Conservation (phyloP, 352 stramenopile genomes). For the Pythium angustatum region DNA sequence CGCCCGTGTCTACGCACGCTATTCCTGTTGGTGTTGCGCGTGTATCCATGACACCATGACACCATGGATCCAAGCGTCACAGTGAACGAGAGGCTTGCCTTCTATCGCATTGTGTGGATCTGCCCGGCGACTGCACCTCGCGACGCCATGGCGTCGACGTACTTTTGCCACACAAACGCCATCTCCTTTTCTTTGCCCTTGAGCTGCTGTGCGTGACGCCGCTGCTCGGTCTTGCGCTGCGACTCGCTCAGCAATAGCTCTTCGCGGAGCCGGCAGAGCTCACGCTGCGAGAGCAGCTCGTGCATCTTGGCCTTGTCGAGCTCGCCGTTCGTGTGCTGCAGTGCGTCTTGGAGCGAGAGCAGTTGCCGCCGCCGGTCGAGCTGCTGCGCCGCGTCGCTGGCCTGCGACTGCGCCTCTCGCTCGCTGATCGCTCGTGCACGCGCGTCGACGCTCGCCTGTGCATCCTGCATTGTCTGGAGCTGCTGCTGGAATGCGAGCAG, state of each 20-base stretch:
- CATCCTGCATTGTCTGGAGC: constrained; percentile 7
- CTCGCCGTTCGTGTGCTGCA: constrained; percentile 30
- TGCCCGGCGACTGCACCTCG: not conserved
- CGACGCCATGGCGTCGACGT: constrained; percentile 40
- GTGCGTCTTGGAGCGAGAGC: constrained; percentile 30
- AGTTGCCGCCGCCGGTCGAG: constrained; percentile 38
- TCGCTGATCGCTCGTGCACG: constrained; percentile 20
- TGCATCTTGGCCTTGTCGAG: constrained; percentile 48
- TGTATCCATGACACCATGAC: not conserved
- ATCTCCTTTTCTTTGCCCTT: constrained; percentile 65
- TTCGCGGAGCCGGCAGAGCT: constrained; percentile 58
- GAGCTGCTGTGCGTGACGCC: constrained; percentile 49
- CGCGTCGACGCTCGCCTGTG: constrained; percentile 6
- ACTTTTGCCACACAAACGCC: constrained; percentile 74
- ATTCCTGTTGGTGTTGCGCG: not conserved
- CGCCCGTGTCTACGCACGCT: not conserved
- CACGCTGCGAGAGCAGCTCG: constrained; percentile 46
- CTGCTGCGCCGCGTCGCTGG: constrained; percentile 38
- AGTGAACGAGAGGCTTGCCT: not conserved
- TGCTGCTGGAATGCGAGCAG: constrained; percentile 31
- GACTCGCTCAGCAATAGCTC: constrained; percentile 63
- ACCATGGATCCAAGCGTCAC: not conserved
- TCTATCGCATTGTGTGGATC: constrained; percentile 6
- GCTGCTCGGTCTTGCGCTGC: constrained; percentile 50
- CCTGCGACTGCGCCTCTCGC: constrained; percentile 30